Base-by-base conservation (phyloP, 164 flowering plant genomes). In the Chimonanthus salicifolius region DNA sequence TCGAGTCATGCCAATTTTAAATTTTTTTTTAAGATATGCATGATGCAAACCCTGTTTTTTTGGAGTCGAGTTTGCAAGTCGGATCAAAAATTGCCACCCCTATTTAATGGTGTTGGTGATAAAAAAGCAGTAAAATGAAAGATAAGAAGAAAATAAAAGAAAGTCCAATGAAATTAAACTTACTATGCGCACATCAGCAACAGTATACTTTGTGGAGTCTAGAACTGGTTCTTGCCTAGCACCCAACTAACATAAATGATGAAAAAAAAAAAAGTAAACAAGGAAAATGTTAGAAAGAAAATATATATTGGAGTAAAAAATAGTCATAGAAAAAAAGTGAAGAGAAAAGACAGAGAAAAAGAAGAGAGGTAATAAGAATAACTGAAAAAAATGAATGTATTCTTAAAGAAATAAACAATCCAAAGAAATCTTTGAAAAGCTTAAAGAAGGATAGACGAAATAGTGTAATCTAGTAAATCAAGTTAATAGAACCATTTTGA, bases 181-280 rank as follows among this genome's bases (percentile, higher is more conserved):
- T 76, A 95, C 99, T 83, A 95, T 90, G 82, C 98, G 97, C 73
- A 95, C 98, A 87, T 93, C 99, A 72, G 90, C 98, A 78, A 98
- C 94, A 68, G 94, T 91, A 74, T 91, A 94, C 85, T 91, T 95
- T 45, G 99, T 75, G 7, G 93, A 77, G 81, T 95, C 99, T 67
- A 71, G 20, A 58, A 80, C 83, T 76, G 97, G 96, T 73, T 93
- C 99, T 85, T 81, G 96, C 76, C 93, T 85, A 21, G 90, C 84
- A 81, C 88, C 89, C 74, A 93, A 81, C 98, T 90, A 86, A 70
- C 77, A 65, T 47, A 50, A 69, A 69, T 8, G 64, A n/a, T n/a
- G n/a, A 65, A 9, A 9, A 54, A 11, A 13, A 3, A 54, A 54
- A 11, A 10, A 54, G 60, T 54, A 3, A 54, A 54, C 60, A 54